phyloP scores from a whole-genome alignment of 176 grass and related monocot species.

The Elaeis guineensis region DNA sequence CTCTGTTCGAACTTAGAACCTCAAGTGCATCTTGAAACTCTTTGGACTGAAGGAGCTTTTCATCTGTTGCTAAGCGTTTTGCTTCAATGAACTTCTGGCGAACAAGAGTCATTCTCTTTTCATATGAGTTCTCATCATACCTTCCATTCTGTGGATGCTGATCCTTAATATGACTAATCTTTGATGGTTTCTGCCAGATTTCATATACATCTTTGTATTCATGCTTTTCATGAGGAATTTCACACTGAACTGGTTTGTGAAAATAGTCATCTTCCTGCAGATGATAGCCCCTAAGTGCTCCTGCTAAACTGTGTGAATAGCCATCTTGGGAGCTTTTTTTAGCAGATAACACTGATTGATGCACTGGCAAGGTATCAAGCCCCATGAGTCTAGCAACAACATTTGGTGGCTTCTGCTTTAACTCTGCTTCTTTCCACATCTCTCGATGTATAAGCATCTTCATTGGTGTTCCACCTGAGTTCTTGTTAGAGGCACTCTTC shows the following conservation, averaged over 20 bases:
- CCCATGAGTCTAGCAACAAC: conserved; percentile 91
- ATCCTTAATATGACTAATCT: conserved; percentile 21
- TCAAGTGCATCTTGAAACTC: conserved; percentile 90
- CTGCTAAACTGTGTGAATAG: conserved; percentile 21
- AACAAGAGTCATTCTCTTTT: conserved; percentile 83
- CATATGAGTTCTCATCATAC: conserved; percentile 32
- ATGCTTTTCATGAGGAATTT: background rate
- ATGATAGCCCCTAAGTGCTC: conserved; percentile 20
- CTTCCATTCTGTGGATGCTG: conserved; percentile 21
- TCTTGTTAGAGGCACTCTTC: conserved; percentile 40
- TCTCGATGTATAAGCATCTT: conserved; percentile 86
- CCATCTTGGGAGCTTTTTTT: conserved; percentile 19
- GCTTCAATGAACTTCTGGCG: conserved; percentile 82
- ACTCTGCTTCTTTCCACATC: conserved; percentile 62
- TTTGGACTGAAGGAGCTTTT: conserved; percentile 82
- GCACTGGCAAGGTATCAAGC: conserved; percentile 41
- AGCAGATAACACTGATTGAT: conserved; percentile 18
- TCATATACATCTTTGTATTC: conserved; percentile 19
- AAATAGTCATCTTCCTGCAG: conserved; percentile 37
- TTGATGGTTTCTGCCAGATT: conserved; percentile 18
- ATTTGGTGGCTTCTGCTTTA: conserved; percentile 52
- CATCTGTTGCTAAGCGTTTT: conserved; percentile 65
- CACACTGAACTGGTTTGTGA: conserved; percentile 17
- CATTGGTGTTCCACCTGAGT: conserved; percentile 41
- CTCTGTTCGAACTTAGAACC: conserved; percentile 89